Base-by-base conservation (phyloP, 768 basidiomycete genomes). In the Kwoniella newhampshirensis region DNA sequence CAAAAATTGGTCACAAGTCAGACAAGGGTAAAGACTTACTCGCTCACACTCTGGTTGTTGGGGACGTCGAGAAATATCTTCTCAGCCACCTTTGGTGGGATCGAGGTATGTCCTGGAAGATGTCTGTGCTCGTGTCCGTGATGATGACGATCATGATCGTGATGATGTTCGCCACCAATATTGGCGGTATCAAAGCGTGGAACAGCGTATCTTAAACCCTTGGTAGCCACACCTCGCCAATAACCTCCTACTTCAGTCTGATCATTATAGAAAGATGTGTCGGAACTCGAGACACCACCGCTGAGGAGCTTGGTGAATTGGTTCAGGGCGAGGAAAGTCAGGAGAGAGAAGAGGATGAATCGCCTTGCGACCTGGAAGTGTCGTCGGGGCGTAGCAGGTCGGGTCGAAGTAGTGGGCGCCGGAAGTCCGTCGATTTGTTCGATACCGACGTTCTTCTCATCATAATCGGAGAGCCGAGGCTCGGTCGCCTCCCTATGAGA, bases 31-130 rank as follows among this genome's bases (percentile, higher is more conserved):
- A 32, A 13, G 5, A 23, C 23, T 0, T 39, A 71, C 75, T 63
- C 47, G 74, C 75, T 64, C 73, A 59, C 64, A 55, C 66, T 68
- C 26, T 63, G 67, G 44, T 74, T 74, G 46, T 66, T 70, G 2
- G 75, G 75, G 0, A 74, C 68, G 8, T 42, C 51, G 5, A 76
- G 59, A 51, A 73, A 76, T 23, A 74, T 63, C 54, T 70, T 59
- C 62, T 76, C 75, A 2, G 73, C 75, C 45, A 63, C n/a, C 25
- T 64, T 63, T 50, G 66, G 63, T 1, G 63, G 51, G 27, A 66
- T 58, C 17, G 54, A 50, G 18, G 17, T 18, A 23, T 55, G 51
- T 23, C 36, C 56, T 17, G 59, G 51, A n/a, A 37, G 42, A 23
- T 54, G 46, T 13, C 53, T 37, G 25, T 51, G 51, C 23, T 27